Conservation (phyloP, 192 early-diverging fungal genomes). For the Coemansia sp. region DNA sequence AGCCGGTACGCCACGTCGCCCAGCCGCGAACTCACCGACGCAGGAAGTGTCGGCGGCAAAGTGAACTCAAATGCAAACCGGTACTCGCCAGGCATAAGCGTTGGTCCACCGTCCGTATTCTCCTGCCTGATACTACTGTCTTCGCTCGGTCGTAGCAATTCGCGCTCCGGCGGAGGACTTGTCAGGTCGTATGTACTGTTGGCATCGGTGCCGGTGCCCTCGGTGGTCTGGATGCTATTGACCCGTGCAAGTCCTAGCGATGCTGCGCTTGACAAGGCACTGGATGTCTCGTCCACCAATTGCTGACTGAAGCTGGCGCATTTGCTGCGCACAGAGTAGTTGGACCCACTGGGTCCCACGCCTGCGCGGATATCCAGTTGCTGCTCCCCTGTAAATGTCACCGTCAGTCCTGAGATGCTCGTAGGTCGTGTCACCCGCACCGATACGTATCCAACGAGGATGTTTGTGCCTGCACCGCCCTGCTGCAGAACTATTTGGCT, state of each 20-base stretch:
- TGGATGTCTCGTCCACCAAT: constrained; percentile 10
- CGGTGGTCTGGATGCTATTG: neutral
- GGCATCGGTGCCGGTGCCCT: constrained; percentile 1
- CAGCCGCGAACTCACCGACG: constrained; percentile 31
- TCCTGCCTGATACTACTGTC: constrained; percentile 1
- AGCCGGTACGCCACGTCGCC: constrained; percentile 25
- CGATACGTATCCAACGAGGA: constrained; percentile 30
- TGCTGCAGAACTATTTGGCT: constrained; percentile 30
- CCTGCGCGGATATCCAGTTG: constrained; percentile 35
- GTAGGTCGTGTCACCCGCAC: constrained; percentile 15
- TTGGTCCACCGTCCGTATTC: neutral
- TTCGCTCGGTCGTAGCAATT: constrained; percentile 4
- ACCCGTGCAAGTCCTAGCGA: constrained; percentile 1
- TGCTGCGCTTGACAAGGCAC: neutral
- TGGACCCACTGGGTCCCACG: constrained; percentile 30
- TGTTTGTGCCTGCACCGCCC: constrained; percentile 12
- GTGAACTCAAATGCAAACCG: constrained; percentile 45
- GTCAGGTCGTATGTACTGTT: constrained; percentile 3
- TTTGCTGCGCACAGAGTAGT: constrained; percentile 10
- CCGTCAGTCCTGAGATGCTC: constrained; percentile 14
- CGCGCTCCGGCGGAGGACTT: constrained; percentile 7
- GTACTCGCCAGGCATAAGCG: constrained; percentile 31
- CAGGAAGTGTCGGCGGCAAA: constrained; percentile 25
- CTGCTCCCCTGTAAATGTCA: constrained; percentile 27
- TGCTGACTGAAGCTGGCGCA: constrained; percentile 25